Percentiles rank a stretch among this genome's conserved stretches.
Conservation (phyloP, 2,329 filamentous ascomycete species). For the Monosporascus ibericus region DNA sequence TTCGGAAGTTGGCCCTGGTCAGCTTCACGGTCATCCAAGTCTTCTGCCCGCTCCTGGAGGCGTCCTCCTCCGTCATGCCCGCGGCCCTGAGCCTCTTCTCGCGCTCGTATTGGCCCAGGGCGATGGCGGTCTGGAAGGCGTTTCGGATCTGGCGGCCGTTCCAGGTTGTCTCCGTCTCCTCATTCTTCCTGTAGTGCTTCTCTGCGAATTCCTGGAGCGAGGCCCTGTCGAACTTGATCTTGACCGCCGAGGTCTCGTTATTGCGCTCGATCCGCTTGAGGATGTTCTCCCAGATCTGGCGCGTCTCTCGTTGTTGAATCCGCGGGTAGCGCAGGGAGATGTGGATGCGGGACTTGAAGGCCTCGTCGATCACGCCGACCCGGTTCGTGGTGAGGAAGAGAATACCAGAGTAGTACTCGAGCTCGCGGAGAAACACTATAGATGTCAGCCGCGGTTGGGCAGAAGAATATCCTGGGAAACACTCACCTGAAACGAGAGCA, state of each 20-base stretch:
- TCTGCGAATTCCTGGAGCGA: conserved; percentile 8
- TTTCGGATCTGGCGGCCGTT: conserved; percentile 23
- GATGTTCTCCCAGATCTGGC: conserved; percentile 15
- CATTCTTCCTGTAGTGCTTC: conserved; percentile 5
- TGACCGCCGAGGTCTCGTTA: conserved; percentile 3
- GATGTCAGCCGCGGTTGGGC: background rate
- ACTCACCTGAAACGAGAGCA: conserved; percentile 14
- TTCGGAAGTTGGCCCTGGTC: conserved; percentile 6
- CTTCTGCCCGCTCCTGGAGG: conserved; percentile 1
- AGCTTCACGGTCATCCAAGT: conserved; percentile 5
- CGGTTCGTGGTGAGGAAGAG: conserved; percentile 18
- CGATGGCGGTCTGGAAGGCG: conserved; percentile 18
- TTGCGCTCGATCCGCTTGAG: conserved; percentile 12
- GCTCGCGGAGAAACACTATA: conserved; percentile 10
- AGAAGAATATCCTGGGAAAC: background rate
- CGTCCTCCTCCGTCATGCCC: conserved; percentile 6
- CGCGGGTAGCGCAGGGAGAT: conserved; percentile 13
- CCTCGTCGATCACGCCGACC: conserved; percentile 15
- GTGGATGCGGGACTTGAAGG: conserved; percentile 19
- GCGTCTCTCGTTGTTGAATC: conserved; percentile 4
- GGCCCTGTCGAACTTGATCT: conserved; percentile 6
- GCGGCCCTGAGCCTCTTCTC: background rate
- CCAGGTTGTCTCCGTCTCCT: conserved; percentile 5
- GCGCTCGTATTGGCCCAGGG: conserved; percentile 10
- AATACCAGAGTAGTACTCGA: conserved; percentile 16